Conservation (phyloP, 768 basidiomycete genomes). For the Suillus subluteus region DNA sequence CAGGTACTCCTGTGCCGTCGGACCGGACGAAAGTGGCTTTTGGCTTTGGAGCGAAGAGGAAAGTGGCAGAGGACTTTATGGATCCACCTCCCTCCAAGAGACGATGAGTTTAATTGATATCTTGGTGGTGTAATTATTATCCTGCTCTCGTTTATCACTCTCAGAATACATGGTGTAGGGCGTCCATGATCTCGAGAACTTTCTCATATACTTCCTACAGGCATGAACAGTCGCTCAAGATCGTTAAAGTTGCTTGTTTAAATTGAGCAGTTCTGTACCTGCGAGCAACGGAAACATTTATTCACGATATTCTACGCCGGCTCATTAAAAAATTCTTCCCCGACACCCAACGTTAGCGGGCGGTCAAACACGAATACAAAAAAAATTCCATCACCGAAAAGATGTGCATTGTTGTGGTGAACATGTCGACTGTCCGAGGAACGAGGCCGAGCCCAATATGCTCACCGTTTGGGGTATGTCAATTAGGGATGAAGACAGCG, state of each 20-base stretch:
- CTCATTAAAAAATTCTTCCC: not conserved
- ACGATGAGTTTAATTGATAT: conserved; percentile 28
- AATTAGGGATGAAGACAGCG: no score
- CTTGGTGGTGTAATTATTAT: conserved; percentile 7
- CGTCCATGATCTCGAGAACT: not conserved
- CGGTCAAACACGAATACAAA: no score
- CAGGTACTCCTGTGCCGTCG: conserved; percentile 58
- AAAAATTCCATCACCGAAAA: no score
- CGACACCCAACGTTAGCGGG: no score
- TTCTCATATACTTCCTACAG: not conserved
- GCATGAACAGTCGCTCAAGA: not conserved
- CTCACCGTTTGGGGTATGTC: no score
- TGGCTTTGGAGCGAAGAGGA: conserved; percentile 80
- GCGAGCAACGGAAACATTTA: not conserved
- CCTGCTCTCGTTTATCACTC: not conserved
- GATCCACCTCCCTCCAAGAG: conserved; percentile 71
- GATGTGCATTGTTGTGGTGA: no score
- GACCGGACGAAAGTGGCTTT: conserved; percentile 80
- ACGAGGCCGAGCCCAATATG: no score
- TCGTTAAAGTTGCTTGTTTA: not conserved
- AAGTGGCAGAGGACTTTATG: conserved; percentile 70
- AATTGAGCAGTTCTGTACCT: not conserved
- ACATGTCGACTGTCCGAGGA: no score
- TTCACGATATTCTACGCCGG: no score
- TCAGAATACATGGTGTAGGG: not conserved